These are phyloP conservation scores for Phytophthora pisi DNA, from an alignment of 352 stramenopile species.

Conservation along the genomic window DNA sequence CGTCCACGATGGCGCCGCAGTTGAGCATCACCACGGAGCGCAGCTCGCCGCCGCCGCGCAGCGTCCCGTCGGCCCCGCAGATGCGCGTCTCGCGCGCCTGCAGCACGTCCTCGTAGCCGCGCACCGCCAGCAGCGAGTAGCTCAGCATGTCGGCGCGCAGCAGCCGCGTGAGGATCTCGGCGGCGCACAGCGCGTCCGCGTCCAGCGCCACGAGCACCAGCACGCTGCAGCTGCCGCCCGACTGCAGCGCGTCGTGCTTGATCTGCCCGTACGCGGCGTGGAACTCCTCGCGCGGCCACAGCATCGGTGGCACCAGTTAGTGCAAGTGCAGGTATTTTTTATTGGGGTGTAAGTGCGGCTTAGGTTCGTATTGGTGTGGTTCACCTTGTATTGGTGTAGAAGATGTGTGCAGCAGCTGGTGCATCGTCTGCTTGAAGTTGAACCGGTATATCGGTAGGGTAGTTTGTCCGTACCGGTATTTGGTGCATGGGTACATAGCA, in stretches of 20 bases:
- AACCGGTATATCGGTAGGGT: background rate
- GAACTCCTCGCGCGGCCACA: conserved; percentile 89
- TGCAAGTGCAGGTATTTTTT: background rate
- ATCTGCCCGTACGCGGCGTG: conserved; percentile 85
- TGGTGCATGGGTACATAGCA: no score
- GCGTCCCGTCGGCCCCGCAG: conserved; percentile 45
- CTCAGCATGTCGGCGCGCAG: conserved; percentile 80
- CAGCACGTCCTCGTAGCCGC: conserved; percentile 86
- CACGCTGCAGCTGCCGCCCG: conserved; percentile 73
- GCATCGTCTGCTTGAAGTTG: conserved; percentile 1
- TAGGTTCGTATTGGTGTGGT: background rate
- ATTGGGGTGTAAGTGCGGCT: background rate
- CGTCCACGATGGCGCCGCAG: conserved; percentile 93
- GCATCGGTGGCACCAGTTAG: conserved; percentile 38
- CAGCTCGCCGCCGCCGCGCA: conserved; percentile 61
- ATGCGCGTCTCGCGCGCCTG: conserved; percentile 75
- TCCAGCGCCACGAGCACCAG: conserved; percentile 94
- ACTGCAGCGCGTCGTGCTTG: conserved; percentile 76
- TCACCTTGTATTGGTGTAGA: no score
- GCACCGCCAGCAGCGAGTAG: conserved; percentile 77
- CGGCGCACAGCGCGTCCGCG: conserved; percentile 94
- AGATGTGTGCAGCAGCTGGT: background rate
- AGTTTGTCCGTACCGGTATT: no score
- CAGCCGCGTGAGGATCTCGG: conserved; percentile 91
- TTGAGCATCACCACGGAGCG: conserved; percentile 94